Base-by-base conservation (phyloP, 2,329 filamentous ascomycete species). In the Hymenoscyphus salicellus region DNA sequence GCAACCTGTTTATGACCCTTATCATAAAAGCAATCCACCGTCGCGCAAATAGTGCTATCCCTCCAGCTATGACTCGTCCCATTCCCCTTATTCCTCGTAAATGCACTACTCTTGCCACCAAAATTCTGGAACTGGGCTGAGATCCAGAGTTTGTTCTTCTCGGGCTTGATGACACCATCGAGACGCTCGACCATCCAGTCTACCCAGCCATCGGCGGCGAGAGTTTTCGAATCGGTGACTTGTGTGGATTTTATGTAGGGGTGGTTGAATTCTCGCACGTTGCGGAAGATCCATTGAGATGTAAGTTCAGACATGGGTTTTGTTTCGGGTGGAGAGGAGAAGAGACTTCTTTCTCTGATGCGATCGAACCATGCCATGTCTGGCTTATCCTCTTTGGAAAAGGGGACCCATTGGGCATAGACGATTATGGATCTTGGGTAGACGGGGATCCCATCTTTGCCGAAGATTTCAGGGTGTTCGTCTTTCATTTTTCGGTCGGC, bases 221-320 rank as follows among this genome's bases (percentile, higher is more conserved):
- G 76, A 1, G 76, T 79, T 23, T 71, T 78, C 14, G 79, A 81
- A 10, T 75, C 76, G 23, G 80, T 83, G 23, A 75, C 59, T 63
- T 81, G 80, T 2, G 80, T 80, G 7, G 80, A 77, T 74, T 83
- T 83, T 58, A 79, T 75, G 62, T 83, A 83, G 0, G 81, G 81
- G 26, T 79, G 77, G 32, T 81, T 77, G 63, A 82, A 83, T 68
- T 83, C 80, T 43, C 80, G 77, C 3, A 75, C 73, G 62, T 79
- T 78, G 0, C 72, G 74, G 72, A 83, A 82, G 63, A 83, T 76
- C 81, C 81, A 83, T 43, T 77, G 73, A 3, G 75, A 74, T 0
- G 79, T 80, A 66, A 83, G 71, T 26, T 78, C 67, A 1, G 79
- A 78, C 80, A 83, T 82, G n/a, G 76, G 75, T 69, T 79, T 78